A percentile compares a stretch with the other conserved stretches of the same genome.
Conservation (phyloP, 164 flowering plant genomes). For the Annona squamosa region DNA sequence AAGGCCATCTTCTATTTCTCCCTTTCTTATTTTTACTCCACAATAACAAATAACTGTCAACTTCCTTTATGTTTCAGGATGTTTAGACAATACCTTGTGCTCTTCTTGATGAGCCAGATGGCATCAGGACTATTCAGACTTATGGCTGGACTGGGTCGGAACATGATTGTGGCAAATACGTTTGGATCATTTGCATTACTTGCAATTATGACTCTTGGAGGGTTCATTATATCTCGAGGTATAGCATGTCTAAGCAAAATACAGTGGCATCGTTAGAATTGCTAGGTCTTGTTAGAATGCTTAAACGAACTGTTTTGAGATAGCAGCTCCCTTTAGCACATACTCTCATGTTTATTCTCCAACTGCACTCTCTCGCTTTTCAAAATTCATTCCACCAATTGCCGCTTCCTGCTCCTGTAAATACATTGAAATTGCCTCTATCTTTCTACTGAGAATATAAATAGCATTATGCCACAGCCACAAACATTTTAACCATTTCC, state of each 20-base stretch:
- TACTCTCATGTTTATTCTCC: too few species aligned
- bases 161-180: slow-evolving; percentile 32
- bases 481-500: too few species aligned
- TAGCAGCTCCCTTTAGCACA: too few species aligned
- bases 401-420: too few species aligned
- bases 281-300: too few species aligned
- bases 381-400: too few species aligned
- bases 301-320: too few species aligned
- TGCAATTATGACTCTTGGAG: slow-evolving; percentile 24
- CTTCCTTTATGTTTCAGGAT: slow-evolving; percentile 25
- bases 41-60: background rate
- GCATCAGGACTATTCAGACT: slow-evolving; percentile 33
- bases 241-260: background rate
- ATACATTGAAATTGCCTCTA: too few species aligned
- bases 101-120: slow-evolving; percentile 29
- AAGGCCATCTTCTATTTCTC: background rate
- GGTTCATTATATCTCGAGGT: slow-evolving; percentile 42
- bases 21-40: background rate
- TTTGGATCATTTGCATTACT: slow-evolving; percentile 28
- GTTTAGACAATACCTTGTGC: slow-evolving; percentile 30
- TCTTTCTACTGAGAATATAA: too few species aligned
- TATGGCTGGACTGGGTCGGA: slow-evolving; percentile 28
- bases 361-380: too few species aligned
- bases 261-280: too few species aligned
- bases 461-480: too few species aligned